phyloP scores from a whole-genome alignment of 164 flowering plant genomes.

The grape (Vitis vinifera) region ASM3070453v1 NC_081807.1:19913001-19913500 shows the following conservation, averaged over 20 bases:
- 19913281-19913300: slow-evolving; percentile 26
- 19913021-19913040: slow-evolving; percentile 95
- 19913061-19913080: slow-evolving; percentile 85
- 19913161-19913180: background rate
- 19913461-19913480: slow-evolving; percentile 21
- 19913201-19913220: slow-evolving; percentile 82
- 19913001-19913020: slow-evolving; percentile 98
- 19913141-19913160: background rate
- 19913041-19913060: slow-evolving; percentile 82
- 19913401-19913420: background rate
- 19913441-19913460: slow-evolving; percentile 36
- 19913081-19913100: slow-evolving; percentile 1
- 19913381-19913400: no score
- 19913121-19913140: background rate
- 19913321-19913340: background rate
- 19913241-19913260: slow-evolving; percentile 98
- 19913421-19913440: background rate
- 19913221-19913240: slow-evolving; percentile 72
- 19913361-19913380: background rate
- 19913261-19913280: slow-evolving; percentile 91
- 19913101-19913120: background rate
- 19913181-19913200: slow-evolving; percentile 57
- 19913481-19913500: slow-evolving; percentile 47
- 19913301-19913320: background rate
- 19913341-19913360: background rate